Conservation (phyloP, 306 rosid species). For the Prunus mongolica region DNA sequence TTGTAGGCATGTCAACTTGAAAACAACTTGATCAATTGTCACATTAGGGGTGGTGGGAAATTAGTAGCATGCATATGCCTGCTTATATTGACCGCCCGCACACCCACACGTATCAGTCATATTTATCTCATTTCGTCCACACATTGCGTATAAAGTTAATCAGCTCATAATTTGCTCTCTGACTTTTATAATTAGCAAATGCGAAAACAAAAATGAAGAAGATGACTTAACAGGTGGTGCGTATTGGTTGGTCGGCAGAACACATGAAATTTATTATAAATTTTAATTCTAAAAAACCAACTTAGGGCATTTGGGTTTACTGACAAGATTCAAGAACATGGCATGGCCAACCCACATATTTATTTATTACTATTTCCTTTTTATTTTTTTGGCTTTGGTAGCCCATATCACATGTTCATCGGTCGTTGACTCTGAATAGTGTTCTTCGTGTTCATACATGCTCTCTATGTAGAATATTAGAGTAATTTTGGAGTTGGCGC, state of each 20-base stretch:
- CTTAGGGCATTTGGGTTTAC: not conserved
- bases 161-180: not conserved
- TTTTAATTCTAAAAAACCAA: too few relatives aligned
- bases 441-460: too few relatives aligned
- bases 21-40: constrained; percentile 20
- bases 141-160: constrained; percentile 6
- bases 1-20: constrained; percentile 7
- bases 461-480: too few relatives aligned
- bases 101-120: not conserved
- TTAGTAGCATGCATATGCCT: not conserved
- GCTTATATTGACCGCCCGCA: constrained; percentile 13
- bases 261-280: not conserved
- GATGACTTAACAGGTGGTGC: not conserved
- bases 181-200: not conserved
- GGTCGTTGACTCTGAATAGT: not conserved
- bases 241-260: constrained; percentile 5
- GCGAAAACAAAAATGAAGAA: not conserved
- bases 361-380: not conserved
- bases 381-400: not conserved
- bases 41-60: constrained; percentile 11
- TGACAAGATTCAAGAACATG: not conserved
- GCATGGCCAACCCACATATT: not conserved
- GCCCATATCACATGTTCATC: constrained; percentile 1
- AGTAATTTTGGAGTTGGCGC: too few relatives aligned
- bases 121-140: not conserved